These are phyloP conservation scores for Sungouiozyma ichnusensis DNA, from an alignment of 805 yeast species.

Conservation along the genomic window DNA sequence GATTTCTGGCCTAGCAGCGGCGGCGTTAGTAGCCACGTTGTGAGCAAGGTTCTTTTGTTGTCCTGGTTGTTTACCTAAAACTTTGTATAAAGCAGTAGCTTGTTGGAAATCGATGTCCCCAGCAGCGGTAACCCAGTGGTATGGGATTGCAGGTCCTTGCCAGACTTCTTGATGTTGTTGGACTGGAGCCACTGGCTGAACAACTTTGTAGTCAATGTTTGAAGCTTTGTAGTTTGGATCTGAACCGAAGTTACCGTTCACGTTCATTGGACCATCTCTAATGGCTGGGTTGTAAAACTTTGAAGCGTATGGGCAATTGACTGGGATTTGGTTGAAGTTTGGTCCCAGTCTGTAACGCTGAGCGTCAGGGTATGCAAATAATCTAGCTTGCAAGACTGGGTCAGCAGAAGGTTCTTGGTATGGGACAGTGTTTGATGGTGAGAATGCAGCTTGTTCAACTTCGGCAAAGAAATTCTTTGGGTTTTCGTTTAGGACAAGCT, in stretches of 20 bases:
- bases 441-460: slow-evolving; percentile 76
- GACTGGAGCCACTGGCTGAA: slow-evolving; percentile 25
- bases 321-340: slow-evolving; percentile 79
- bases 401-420: slow-evolving; percentile 76
- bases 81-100: slow-evolving; percentile 57
- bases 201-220: slow-evolving; percentile 30
- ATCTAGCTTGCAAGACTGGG: slow-evolving; percentile 73
- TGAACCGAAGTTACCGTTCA: slow-evolving; percentile 62
- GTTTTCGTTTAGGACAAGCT: slow-evolving; percentile 67
- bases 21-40: slow-evolving; percentile 67
- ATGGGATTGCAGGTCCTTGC: slow-evolving; percentile 73
- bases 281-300: slow-evolving; percentile 55
- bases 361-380: slow-evolving; percentile 77
- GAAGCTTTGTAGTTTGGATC: slow-evolving; percentile 66
- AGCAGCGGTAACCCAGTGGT: slow-evolving; percentile 64
- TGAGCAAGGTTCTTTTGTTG: slow-evolving; percentile 76
- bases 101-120: slow-evolving; percentile 69
- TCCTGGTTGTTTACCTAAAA: slow-evolving; percentile 38
- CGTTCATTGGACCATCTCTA: slow-evolving; percentile 73
- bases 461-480: slow-evolving; percentile 84
- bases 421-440: slow-evolving; percentile 79
- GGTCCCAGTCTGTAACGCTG: slow-evolving; percentile 70
- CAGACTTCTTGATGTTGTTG: slow-evolving; percentile 70
- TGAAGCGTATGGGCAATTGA: slow-evolving; percentile 65
- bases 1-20: slow-evolving; percentile 58